phyloP scores from a whole-genome alignment of 257 asterid species.

The Galeopsis tetrahit region DNA sequence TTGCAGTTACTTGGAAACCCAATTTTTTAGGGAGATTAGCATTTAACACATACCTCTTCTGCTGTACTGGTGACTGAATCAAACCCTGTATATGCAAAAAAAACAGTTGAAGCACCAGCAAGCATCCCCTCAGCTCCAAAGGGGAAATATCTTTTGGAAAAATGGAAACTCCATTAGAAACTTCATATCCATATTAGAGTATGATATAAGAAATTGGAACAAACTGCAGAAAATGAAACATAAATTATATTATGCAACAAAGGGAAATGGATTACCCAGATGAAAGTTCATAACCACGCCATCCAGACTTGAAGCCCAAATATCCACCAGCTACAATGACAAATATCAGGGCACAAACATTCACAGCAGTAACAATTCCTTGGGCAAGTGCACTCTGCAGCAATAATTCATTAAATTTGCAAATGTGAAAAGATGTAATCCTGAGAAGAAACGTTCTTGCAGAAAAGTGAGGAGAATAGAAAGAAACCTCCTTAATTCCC shows the following conservation, averaged over 20 bases:
- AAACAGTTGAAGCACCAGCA: constrained; percentile 93
- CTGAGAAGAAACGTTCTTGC: constrained; percentile 12
- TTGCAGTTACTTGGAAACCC: constrained; percentile 6
- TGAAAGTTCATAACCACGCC: constrained; percentile 87
- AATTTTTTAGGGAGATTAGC: background rate
- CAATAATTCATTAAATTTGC: constrained; percentile 30
- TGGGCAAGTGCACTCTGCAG: constrained; percentile 81
- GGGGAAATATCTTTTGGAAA: constrained; percentile 60
- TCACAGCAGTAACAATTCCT: constrained; percentile 77
- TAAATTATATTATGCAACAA: background rate
- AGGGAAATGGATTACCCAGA: constrained; percentile 57
- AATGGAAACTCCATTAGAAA: constrained; percentile 14
- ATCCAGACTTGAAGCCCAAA: constrained; percentile 76
- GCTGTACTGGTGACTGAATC: constrained; percentile 95
- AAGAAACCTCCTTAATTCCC: constrained; percentile 88
- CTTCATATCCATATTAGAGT: constrained; percentile 14
- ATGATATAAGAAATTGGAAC: constrained; percentile 1
- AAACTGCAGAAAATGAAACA: constrained; percentile 3
- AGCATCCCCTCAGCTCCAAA: constrained; percentile 89
- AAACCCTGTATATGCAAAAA: constrained; percentile 86
- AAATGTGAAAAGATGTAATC: constrained; percentile 18
- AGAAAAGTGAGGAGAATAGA: constrained; percentile 26
- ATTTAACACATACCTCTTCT: constrained; percentile 67
- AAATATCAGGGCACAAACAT: constrained; percentile 78
- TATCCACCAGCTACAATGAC: constrained; percentile 84